Conservation (phyloP, 2,329 filamentous ascomycete genomes). For the Fusarium staphyleae region DNA sequence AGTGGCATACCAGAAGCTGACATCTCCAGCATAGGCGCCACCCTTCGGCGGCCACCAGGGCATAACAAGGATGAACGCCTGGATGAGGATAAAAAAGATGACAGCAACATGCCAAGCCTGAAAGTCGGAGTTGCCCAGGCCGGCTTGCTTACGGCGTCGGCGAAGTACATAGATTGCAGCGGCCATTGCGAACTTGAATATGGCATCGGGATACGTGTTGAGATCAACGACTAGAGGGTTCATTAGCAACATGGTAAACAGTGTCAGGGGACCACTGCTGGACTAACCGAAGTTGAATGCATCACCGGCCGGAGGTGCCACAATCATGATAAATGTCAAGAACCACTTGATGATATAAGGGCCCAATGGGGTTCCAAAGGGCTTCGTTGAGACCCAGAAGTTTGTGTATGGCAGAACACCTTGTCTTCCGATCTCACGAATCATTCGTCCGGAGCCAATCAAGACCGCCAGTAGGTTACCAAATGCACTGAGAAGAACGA, state of each 20-base stretch:
- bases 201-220: constrained; percentile 61
- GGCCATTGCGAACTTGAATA: constrained; percentile 65
- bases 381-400: constrained; percentile 68
- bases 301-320: constrained; percentile 67
- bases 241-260: background rate
- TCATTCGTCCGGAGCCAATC: constrained; percentile 61
- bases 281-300: constrained; percentile 65
- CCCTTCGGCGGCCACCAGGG: constrained; percentile 73
- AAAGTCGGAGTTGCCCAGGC: constrained; percentile 59
- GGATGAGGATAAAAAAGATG: constrained; percentile 65
- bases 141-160: constrained; percentile 58
- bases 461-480: constrained; percentile 64
- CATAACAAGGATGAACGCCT: constrained; percentile 70
- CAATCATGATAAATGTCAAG: constrained; percentile 65
- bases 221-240: constrained; percentile 61
- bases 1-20: constrained; percentile 78
- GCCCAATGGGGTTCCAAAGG: constrained; percentile 68
- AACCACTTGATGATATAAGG: constrained; percentile 65
- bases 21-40: constrained; percentile 67
- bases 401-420: constrained; percentile 64
- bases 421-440: constrained; percentile 67
- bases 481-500: constrained; percentile 63
- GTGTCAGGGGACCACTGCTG: background rate
- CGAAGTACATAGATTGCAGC: constrained; percentile 66
- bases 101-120: constrained; percentile 65